phyloP scores from a whole-genome alignment of 1,139 yeast genomes.

The Petasospora fabianii region DNA sequence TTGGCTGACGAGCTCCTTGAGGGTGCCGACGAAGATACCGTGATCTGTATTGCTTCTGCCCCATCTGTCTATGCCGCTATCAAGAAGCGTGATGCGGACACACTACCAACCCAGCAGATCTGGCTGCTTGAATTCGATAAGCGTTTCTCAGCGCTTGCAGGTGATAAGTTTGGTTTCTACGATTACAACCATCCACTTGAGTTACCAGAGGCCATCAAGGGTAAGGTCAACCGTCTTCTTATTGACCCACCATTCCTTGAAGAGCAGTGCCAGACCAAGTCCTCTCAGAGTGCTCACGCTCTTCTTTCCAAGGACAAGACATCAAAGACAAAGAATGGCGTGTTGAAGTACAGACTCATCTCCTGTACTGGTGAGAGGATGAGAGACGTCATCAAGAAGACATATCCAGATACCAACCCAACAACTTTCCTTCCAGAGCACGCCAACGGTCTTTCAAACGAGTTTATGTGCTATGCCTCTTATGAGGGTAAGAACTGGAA shows the following conservation, averaged over 20 bases:
- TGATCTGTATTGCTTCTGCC: constrained; percentile 76
- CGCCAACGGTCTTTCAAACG: constrained; percentile 81
- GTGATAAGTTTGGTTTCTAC: constrained; percentile 64
- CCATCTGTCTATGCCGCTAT: constrained; percentile 92
- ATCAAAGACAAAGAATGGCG: constrained; percentile 38
- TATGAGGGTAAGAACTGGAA: constrained; percentile 58
- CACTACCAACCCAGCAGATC: constrained; percentile 62
- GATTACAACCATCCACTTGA: constrained; percentile 70
- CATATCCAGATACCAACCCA: constrained; percentile 60
- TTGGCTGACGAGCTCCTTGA: constrained; percentile 68
- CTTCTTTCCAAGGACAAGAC: constrained; percentile 44
- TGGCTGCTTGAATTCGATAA: constrained; percentile 76
- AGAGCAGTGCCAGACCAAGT: constrained; percentile 74
- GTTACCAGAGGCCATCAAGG: constrained; percentile 53
- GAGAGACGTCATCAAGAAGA: constrained; percentile 53
- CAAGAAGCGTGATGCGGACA: constrained; percentile 44
- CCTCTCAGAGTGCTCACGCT: constrained; percentile 59
- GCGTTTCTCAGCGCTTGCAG: constrained; percentile 72
- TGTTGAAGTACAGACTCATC: constrained; percentile 47
- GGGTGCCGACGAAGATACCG: constrained; percentile 70
- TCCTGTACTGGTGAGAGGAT: constrained; percentile 90
- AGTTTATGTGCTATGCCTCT: constrained; percentile 80
- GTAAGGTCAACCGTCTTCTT: constrained; percentile 68
- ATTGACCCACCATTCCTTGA: constrained; percentile 89
- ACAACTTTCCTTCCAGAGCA: constrained; percentile 78